These are phyloP conservation scores for Micractinium sp. DNA, from an alignment of 139 green algal species.

Conservation along the genomic window DNA sequence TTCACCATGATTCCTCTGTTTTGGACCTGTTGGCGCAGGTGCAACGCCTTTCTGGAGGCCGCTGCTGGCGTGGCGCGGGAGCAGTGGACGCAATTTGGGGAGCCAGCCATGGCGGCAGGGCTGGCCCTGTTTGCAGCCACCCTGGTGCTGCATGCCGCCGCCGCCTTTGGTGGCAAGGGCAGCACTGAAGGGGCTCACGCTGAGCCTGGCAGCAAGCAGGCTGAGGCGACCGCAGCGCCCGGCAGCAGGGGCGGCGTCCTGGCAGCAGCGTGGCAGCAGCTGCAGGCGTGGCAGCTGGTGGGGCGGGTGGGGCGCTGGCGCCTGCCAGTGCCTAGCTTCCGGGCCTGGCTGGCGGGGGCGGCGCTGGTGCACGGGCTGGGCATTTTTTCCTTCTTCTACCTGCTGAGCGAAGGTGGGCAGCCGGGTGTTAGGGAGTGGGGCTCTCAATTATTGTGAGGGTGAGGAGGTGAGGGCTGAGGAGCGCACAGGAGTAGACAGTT, in stretches of 20 bases:
- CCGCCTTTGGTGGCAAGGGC: background rate
- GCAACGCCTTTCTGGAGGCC: constrained; percentile 51
- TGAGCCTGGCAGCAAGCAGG: background rate
- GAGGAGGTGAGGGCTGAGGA: background rate
- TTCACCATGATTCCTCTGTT: too few species aligned
- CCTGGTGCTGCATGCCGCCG: constrained; percentile 48
- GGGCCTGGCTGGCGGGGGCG: background rate
- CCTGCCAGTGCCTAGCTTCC: constrained; percentile 5
- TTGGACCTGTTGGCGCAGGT: background rate
- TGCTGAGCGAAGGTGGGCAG: constrained; percentile 47
- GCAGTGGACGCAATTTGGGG: constrained; percentile 81
- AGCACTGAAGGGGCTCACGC: background rate
- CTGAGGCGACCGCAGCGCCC: background rate
- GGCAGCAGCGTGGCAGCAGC: background rate
- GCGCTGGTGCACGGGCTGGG: constrained; percentile 18
- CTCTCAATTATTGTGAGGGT: too few species aligned
- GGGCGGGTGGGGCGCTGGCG: constrained; percentile 2
- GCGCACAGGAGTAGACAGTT: too few species aligned
- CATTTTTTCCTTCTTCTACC: constrained; percentile 53
- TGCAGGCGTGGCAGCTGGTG: background rate
- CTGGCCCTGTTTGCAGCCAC: constrained; percentile 50
- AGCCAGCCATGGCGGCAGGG: constrained; percentile 61
- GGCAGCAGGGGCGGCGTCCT: background rate
- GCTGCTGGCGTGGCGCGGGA: constrained; percentile 63
- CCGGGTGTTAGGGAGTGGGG: too few species aligned